Evolutionary conservation across 73 alveolate species (phyloP).

Genomic region (Paramecium sonneborni): DNA sequence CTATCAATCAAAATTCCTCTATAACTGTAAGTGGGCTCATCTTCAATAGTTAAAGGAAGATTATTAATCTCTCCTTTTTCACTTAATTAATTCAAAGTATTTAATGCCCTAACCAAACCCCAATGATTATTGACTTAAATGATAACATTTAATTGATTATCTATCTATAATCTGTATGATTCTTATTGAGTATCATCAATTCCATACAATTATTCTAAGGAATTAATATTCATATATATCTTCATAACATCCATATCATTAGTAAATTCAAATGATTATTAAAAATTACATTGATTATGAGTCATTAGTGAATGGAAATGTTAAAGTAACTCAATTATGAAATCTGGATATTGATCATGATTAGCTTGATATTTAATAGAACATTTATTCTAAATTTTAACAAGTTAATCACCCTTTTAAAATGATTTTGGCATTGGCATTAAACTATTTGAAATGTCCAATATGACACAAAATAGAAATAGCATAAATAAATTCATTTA

Average conservation of each 20-base stretch:
- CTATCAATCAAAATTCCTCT: slow-evolving; percentile 91
- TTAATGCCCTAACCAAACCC: slow-evolving; percentile 43
- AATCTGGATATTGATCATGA: neutral
- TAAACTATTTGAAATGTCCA: neutral
- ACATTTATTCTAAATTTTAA: neutral
- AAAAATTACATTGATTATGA: neutral
- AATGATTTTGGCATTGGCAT: neutral
- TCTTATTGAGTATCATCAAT: neutral
- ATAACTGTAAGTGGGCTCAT: slow-evolving; percentile 80
- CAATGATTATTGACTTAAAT: slow-evolving; percentile 22
- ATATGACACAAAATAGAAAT: neutral
- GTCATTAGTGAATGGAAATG: neutral
- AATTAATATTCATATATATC: neutral
- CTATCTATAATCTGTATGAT: neutral
- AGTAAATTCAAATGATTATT: neutral
- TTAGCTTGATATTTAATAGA: neutral
- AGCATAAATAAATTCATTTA: neutral
- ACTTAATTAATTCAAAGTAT: slow-evolving; percentile 32
- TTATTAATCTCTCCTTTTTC: slow-evolving; percentile 16
- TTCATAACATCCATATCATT: neutral
- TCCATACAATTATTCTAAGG: neutral
- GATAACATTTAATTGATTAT: neutral
- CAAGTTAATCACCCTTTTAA: neutral
- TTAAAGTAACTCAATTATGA: neutral
- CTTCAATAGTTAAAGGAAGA: slow-evolving; percentile 72